phyloP scores from a whole-genome alignment of 2,329 filamentous ascomycete genomes.

The Aspergillus brasiliensis region DNA sequence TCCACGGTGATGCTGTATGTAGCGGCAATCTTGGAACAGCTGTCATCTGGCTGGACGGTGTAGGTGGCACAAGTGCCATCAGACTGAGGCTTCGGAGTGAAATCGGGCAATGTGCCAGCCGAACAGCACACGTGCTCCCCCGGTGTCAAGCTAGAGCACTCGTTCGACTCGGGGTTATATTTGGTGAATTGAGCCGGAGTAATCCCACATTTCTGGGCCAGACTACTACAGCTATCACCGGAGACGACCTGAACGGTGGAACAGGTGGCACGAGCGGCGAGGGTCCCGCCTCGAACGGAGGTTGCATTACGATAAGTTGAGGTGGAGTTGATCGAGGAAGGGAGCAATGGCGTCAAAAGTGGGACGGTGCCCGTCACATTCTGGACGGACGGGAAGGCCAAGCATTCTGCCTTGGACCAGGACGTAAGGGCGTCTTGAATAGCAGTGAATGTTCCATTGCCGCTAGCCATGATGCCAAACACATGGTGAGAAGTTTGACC shows the following conservation, averaged over 20 bases:
- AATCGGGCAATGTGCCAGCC: slow-evolving; percentile 37
- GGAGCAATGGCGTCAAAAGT: not conserved
- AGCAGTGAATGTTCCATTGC: slow-evolving; percentile 2
- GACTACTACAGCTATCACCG: slow-evolving; percentile 41
- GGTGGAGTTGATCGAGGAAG: not conserved
- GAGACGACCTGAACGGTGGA: slow-evolving; percentile 31
- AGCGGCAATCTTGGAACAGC: slow-evolving; percentile 38
- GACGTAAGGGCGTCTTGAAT: not conserved
- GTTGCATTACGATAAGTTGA: not conserved
- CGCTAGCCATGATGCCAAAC: not conserved
- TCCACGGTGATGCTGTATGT: slow-evolving; percentile 37
- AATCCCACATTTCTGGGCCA: slow-evolving; percentile 46
- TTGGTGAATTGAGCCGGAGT: slow-evolving; percentile 40
- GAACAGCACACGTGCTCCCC: slow-evolving; percentile 44
- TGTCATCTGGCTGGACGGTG: slow-evolving; percentile 36
- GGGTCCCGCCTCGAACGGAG: not conserved
- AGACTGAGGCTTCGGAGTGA: slow-evolving; percentile 36
- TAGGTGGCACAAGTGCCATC: slow-evolving; percentile 45
- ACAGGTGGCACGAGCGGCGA: slow-evolving; percentile 4
- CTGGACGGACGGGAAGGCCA: not conserved
- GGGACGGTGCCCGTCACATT: not conserved
- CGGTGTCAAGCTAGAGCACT: slow-evolving; percentile 35
- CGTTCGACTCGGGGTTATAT: slow-evolving; percentile 37
- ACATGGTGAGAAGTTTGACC: not conserved
- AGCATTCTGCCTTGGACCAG: slow-evolving; percentile 1